Base-by-base conservation (phyloP, 805 yeast genomes). In the Candida cerambycidarum region DNA sequence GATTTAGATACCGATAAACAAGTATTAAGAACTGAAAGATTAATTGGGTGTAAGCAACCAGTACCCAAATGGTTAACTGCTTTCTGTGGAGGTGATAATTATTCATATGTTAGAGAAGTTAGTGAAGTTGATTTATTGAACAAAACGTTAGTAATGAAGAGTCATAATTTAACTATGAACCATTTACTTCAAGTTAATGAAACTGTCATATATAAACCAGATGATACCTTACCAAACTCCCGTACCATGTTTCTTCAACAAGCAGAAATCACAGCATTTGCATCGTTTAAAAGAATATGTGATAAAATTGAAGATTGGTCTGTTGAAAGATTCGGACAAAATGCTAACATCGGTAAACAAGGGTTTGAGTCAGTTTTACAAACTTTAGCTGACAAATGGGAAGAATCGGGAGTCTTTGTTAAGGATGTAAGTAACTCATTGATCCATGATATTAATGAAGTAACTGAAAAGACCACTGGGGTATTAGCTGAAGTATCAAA, bases 281-380 rank as follows among this genome's bases (percentile, higher is more conserved):
- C 89, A 7, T 70, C 84, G 2, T 75, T 89, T 64, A 65, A 73
- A 42, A 75, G 79, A 45, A 63, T 93, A 4, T 85, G 95, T 60
- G 85, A 81, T 57, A 83, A 85, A 61, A 71, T 92, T 47, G 99
- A 92, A 62, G 95, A 89, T 38, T 92, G 97, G 96, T 79, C 90
- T 0, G 84, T 88, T 5, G 87, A 86, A 56, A 72, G 97, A 59
- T 93, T 92, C 63, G 80, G 82, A 34, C 93, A 87, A 59, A 92
- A 92, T 62, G 97, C 98, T 12, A 65, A 65, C 42, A 78, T 78
- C 53, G 99, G 99, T 23, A 84, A 82, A 52, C 52, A 65, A 23
- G 99, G 97, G 0, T 90, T 92, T 53, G 98, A 93, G 48, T 62
- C 78, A 2, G 97, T 93, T 2, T 69, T 92, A 43, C 60, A 77